phyloP scores from a whole-genome alignment of 108 stramenopile genomes.

The Skeletonema menzelii region DNA sequence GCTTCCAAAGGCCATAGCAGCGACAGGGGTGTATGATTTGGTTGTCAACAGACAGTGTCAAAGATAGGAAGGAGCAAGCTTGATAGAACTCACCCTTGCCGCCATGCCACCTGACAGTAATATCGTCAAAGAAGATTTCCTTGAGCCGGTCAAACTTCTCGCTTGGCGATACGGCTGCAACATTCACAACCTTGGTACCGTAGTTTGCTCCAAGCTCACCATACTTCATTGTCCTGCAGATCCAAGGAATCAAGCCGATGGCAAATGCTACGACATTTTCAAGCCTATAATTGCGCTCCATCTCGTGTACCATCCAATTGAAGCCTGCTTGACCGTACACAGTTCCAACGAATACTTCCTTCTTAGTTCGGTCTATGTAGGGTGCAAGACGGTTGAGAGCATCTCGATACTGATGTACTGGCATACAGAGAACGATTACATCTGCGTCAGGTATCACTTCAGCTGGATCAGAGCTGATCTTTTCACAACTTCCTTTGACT shows the following conservation, averaged over 20 bases:
- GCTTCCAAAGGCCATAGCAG: slow-evolving; percentile 56
- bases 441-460: slow-evolving; percentile 59
- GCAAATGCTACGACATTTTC: slow-evolving; percentile 49
- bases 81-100: slow-evolving; percentile 42
- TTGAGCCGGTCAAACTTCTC: slow-evolving; percentile 43
- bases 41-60: slow-evolving; percentile 54
- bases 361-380: slow-evolving; percentile 40
- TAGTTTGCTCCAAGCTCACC: slow-evolving; percentile 42
- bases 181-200: slow-evolving; percentile 39
- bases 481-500: slow-evolving; percentile 29
- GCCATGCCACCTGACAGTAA: slow-evolving; percentile 14
- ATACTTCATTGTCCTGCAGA: slow-evolving; percentile 46
- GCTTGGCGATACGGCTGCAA: slow-evolving; percentile 45
- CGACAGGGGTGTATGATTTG: slow-evolving; percentile 58
- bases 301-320: slow-evolving; percentile 62
- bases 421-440: slow-evolving; percentile 56
- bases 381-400: slow-evolving; percentile 48
- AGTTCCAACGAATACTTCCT: slow-evolving; percentile 52
- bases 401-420: slow-evolving; percentile 42
- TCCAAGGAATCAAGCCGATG: slow-evolving; percentile 56
- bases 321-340: slow-evolving; percentile 58
- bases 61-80: slow-evolving; percentile 48
- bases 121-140: slow-evolving; percentile 45
- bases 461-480: slow-evolving; percentile 37
- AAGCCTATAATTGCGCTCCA: slow-evolving; percentile 23